Evolutionary conservation across 495 filamentous ascomycete genomes (phyloP), one percentile per base, ranked within the genome.

Genomic region (Penicillium psychrofluorescens): DNA sequence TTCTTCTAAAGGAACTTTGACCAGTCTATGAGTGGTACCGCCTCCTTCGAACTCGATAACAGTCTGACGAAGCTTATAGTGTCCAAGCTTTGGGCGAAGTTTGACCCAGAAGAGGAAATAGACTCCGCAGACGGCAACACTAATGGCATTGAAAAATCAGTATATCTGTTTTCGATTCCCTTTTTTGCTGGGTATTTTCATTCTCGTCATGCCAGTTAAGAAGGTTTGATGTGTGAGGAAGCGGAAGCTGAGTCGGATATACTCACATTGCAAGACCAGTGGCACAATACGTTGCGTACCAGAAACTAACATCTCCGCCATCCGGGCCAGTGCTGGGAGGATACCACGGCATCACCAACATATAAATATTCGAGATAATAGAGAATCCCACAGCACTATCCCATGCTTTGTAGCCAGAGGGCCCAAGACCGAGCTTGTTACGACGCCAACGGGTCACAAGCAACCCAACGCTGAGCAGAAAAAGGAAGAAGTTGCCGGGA

Each of bases 281-380:
- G 3, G 76, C 78, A 14, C 68, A 62, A 44, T 84, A 83, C 6
- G 80, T 83, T 4, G 67, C 80, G 45, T 84, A 84, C 79, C 79
- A 84, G 50, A 85, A 84, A 38, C 72, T 80, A 2, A 84, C 78
- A 44, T 79, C 71, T 0, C 80, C 80, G 1, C 72, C 77, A 34
- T 64, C 67, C 0, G 69, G 66, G 0, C 81, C 81, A 4, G 58
- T 66, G 1, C 63, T 65, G 0, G 81, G 81, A 22, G 81, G 80
- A 44, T 80, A 83, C 83, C 81, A 85, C 6, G 81, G 81, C 55
- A 78, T 78, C 8, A 78, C 64, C 14, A 85, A 55, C 40, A 80
- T 61, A 48, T 80, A 84, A 0, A 77, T 29, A 29, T 79, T 72
- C 0, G 77, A 60, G 1, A 78, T 36, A 30, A 83, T 71, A 11